Evolutionary conservation across 108 stramenopile species (phyloP), one percentile per base, ranked within the genome.

Genomic region (Skeletonema potamos): DNA sequence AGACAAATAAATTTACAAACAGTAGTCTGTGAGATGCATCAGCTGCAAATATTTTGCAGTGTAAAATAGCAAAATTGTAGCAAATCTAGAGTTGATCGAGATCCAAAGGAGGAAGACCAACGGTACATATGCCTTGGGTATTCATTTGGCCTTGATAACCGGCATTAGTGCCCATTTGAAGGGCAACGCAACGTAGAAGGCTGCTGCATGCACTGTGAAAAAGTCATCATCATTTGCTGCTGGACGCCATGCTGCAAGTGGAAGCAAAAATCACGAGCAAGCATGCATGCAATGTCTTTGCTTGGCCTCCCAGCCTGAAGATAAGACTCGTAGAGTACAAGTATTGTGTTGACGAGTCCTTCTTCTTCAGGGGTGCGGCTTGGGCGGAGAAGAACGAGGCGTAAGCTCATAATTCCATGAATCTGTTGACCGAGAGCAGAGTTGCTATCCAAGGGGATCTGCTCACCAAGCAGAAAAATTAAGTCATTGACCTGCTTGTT

Each of bases 241-340:
- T 51, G 48, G 17, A 51, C 48, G n/a, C 39, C 39, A 12, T 60
- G 71, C 64, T 48, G 20, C 28, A 58, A 32, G 61, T 79, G 77
- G 56, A 82, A 82, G 20, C 34, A 46, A 27, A 69, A 95, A 63
- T 95, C 94, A n/a, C 91, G 76, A 41, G 90, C 87, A 17, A 95
- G 70, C 86, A 95, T 86, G 22, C 88, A 54, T 18, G 90, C 92
- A 64, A 95, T 93, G 58, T 95, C 94, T 10, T 66, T 59, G 13
- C 80, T 81, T 37, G 85, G 62, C 43, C 94, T 62, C 24, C 89
- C 90, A 15, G 86, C 81, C 44, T 82, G 68, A 10, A 83, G 62
- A 65, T 93, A 95, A 15, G 89, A 90, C 11, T 92, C 77, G 60
- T 80, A 93, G 13, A 92, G 86, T 27, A 87, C 88, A 6, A 95